phyloP scores from a whole-genome alignment of 495 filamentous ascomycete genomes.

The Aeminium ludgeri region DNA sequence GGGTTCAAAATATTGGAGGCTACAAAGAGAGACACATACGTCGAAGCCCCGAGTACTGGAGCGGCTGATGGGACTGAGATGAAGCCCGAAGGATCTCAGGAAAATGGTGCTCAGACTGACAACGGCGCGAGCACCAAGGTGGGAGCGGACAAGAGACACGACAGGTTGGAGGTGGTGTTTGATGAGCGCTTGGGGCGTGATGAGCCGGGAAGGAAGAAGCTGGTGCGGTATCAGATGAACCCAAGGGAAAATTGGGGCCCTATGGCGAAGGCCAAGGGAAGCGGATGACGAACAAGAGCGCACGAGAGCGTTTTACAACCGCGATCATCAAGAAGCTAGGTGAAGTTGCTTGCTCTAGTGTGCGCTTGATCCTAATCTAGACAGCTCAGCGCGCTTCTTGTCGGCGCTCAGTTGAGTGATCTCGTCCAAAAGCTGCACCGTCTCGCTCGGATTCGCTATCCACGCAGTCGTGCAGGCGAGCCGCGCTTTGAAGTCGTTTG shows the following conservation, averaged over 20 bases:
- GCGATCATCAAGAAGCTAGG: neutral
- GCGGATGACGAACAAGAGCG: neutral
- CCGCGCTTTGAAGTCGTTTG: slow-evolving; percentile 85
- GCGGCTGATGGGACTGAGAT: slow-evolving; percentile 9
- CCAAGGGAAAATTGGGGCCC: slow-evolving; percentile 88
- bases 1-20: slow-evolving; percentile 47
- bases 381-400: neutral
- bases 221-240: slow-evolving; percentile 75
- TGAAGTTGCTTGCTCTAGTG: no score
- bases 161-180: slow-evolving; percentile 52
- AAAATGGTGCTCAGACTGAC: slow-evolving; percentile 14
- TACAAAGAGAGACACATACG: slow-evolving; percentile 16
- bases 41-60: neutral
- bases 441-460: slow-evolving; percentile 87
- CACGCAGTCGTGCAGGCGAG: slow-evolving; percentile 57
- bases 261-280: slow-evolving; percentile 50
- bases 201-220: slow-evolving; percentile 34
- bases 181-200: slow-evolving; percentile 65
- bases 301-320: no score
- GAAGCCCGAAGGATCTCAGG: neutral
- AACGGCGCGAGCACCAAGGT: slow-evolving; percentile 9
- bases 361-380: no score
- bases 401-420: slow-evolving; percentile 32
- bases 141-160: slow-evolving; percentile 11
- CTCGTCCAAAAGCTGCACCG: slow-evolving; percentile 75